Conservation (phyloP, 371 early-diverging fungal genomes). For the Apophysomyces trapeziformis region DNA sequence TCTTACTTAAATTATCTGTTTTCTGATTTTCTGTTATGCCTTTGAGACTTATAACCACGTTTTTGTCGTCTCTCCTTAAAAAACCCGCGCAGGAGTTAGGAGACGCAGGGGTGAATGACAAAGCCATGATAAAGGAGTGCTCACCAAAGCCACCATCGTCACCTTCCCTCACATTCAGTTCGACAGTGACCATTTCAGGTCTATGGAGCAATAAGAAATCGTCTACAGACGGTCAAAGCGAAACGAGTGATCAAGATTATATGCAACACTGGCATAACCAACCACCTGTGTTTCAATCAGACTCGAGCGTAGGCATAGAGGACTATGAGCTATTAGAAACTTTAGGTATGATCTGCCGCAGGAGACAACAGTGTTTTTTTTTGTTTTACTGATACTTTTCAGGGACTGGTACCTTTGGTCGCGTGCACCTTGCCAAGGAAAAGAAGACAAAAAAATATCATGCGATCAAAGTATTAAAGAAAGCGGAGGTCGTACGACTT, state of each 20-base stretch:
- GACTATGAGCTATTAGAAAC: conserved; percentile 72
- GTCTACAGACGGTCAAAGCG: conserved; percentile 26
- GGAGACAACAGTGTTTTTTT: conserved; percentile 10
- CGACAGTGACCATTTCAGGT: conserved; percentile 36
- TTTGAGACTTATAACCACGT: conserved; percentile 5
- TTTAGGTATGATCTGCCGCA: conserved; percentile 53
- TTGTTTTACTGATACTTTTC: conserved; percentile 18
- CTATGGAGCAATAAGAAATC: conserved; percentile 28
- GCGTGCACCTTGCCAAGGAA: conserved; percentile 85
- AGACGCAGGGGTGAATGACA: conserved; percentile 11
- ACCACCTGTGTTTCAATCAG: conserved; percentile 37
- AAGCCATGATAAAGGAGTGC: conserved; percentile 3
- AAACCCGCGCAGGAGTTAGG: conserved; percentile 1
- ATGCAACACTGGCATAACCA: conserved; percentile 40
- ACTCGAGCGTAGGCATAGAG: conserved; percentile 27
- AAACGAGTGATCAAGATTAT: conserved; percentile 34
- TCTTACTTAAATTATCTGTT: not conserved
- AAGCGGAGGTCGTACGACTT: conserved; percentile 87
- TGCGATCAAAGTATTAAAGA: conserved; percentile 95
- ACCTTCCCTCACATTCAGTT: conserved; percentile 34
- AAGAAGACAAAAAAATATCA: conserved; percentile 65
- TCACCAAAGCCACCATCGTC: conserved; percentile 10
- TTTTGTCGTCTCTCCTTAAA: conserved; percentile 9
- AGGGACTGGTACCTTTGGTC: conserved; percentile 96
- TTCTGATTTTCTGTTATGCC: not conserved